Evolutionary conservation across 169 alveolate genomes (phyloP).

Genomic region (Toxoplasma gondii): DNA sequence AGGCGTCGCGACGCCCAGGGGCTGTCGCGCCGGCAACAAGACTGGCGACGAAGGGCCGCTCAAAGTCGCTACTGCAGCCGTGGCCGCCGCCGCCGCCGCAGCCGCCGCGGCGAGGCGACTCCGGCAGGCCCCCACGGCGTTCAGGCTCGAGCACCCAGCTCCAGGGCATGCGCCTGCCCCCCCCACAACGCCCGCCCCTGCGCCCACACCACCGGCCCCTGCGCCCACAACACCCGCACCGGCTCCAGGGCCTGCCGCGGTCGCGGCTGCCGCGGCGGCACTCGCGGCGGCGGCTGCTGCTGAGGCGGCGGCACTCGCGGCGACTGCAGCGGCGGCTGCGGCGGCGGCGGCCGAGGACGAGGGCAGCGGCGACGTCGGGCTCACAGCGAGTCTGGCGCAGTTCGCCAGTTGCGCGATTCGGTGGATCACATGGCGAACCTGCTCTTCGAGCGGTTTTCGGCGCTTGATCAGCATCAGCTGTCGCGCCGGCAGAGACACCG

Average conservation of each 20-base stretch:
- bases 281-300: constrained; percentile 19
- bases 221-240: not conserved
- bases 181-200: not conserved
- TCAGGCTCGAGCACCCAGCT: not conserved
- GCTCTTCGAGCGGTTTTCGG: constrained; percentile 30
- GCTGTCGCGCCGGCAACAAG: not conserved
- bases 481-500: constrained; percentile 42
- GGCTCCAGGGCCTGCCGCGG: constrained; percentile 2
- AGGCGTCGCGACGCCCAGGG: not conserved
- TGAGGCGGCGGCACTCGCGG: constrained; percentile 31
- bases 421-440: not conserved
- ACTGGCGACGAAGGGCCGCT: not conserved
- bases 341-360: constrained; percentile 34
- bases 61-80: not conserved
- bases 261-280: constrained; percentile 8
- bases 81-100: constrained; percentile 34
- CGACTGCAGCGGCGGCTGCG: constrained; percentile 21
- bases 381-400: not conserved
- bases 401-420: constrained; percentile 10
- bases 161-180: not conserved
- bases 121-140: constrained; percentile 25
- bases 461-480: constrained; percentile 24
- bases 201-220: not conserved
- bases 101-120: constrained; percentile 33
- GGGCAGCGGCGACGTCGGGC: not conserved